Evolutionary conservation across 2,329 filamentous ascomycete species (phyloP).

Genomic region (Fusarium marasasianum): DNA sequence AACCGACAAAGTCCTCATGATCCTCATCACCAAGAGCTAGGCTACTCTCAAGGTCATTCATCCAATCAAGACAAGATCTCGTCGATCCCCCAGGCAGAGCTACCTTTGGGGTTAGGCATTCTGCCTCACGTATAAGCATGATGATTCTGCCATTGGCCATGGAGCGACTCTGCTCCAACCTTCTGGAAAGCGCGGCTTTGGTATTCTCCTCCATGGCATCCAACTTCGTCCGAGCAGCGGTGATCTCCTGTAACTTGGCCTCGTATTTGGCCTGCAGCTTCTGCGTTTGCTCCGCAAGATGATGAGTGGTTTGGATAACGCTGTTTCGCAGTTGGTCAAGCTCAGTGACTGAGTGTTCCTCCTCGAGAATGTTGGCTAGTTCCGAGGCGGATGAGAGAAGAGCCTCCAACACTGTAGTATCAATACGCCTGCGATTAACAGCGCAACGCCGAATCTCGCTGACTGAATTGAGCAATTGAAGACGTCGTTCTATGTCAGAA

Average conservation of each 20-base stretch:
- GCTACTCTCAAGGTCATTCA: not conserved
- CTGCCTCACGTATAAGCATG: not conserved
- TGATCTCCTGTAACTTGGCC: not conserved
- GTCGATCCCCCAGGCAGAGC: not conserved
- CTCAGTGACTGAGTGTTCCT: rapidly evolving
- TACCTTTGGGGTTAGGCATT: not conserved
- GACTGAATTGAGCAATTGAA: rapidly evolving
- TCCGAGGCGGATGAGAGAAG: not conserved
- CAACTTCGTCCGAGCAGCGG: not conserved
- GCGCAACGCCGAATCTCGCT: not conserved
- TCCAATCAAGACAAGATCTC: not conserved
- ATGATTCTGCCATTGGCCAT: not conserved
- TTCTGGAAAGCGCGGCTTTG: rapidly evolving
- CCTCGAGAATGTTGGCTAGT: not conserved
- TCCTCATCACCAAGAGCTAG: not conserved
- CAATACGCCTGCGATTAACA: not conserved
- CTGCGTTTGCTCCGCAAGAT: not conserved
- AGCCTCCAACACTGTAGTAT: rapidly evolving
- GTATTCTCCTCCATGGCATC: not conserved
- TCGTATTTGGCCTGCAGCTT: rapidly evolving
- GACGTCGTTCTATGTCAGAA: rapidly evolving
- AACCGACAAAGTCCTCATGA: not conserved
- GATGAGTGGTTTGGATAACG: rapidly evolving
- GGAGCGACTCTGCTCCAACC: not conserved
- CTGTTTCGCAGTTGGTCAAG: not conserved